These are phyloP conservation scores for Phaeomoniella chlamydospora DNA, from an alignment of 2,329 filamentous ascomycete genomes.

Conservation along the genomic window DNA sequence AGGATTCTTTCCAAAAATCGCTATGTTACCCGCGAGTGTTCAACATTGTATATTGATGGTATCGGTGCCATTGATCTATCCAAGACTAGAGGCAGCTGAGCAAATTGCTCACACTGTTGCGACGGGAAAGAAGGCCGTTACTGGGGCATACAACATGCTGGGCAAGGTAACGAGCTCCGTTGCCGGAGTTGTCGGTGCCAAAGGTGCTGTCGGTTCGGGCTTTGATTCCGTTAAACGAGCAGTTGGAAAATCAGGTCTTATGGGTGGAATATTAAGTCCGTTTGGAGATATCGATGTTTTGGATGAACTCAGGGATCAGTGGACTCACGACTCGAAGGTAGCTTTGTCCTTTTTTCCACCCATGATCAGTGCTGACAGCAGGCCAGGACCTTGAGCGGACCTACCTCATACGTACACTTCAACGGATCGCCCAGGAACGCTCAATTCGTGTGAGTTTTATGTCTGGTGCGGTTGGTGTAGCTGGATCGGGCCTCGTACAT, in stretches of 20 bases:
- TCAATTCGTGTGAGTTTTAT: constrained; percentile 94
- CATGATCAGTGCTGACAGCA: too few species aligned
- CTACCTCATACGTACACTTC: constrained; percentile 87
- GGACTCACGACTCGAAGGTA: constrained; percentile 93
- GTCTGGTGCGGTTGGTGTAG: constrained; percentile 77
- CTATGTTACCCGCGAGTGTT: constrained; percentile 75
- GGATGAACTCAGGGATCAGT: constrained; percentile 89
- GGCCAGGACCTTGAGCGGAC: constrained; percentile 76
- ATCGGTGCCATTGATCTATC: constrained; percentile 80
- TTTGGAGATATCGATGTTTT: constrained; percentile 93
- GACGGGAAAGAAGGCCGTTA: constrained; percentile 92
- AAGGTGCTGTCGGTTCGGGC: constrained; percentile 79
- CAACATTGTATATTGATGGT: constrained; percentile 97
- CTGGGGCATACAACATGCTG: constrained; percentile 88
- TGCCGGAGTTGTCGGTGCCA: constrained; percentile 87
- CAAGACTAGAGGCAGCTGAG: constrained; percentile 80
- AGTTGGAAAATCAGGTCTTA: constrained; percentile 85
- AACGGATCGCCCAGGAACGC: constrained; percentile 91
- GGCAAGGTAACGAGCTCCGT: constrained; percentile 92
- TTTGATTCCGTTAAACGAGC: constrained; percentile 95
- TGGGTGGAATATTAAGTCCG: constrained; percentile 89
- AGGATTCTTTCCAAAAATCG: constrained; percentile 90
- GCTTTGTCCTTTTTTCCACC: constrained; percentile 3
- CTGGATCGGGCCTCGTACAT: constrained; percentile 84
- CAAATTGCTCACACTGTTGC: constrained; percentile 81